Evolutionary conservation across 352 stramenopile species (phyloP).

Genomic region (Phytophthora chlamydospora): DNA sequence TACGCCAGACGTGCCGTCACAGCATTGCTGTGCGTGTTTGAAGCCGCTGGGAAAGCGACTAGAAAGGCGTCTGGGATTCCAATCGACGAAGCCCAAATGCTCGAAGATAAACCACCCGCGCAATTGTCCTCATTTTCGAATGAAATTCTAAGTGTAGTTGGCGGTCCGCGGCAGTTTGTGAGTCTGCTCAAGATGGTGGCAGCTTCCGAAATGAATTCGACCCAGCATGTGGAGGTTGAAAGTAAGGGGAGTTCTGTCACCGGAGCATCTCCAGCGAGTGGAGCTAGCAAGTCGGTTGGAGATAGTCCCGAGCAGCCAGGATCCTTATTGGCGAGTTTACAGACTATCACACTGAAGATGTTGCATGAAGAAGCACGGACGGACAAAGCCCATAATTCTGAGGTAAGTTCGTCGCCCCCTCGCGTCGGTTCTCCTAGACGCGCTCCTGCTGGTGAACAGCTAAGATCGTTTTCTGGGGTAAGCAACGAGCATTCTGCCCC

Average conservation of each 20-base stretch:
- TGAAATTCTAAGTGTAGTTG: slow-evolving; percentile 57
- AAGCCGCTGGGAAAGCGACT: slow-evolving; percentile 10
- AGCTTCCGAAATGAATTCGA: slow-evolving; percentile 77
- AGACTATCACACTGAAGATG: slow-evolving; percentile 58
- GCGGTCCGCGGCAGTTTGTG: slow-evolving; percentile 76
- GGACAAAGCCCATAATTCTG: slow-evolving; percentile 33
- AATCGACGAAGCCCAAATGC: neutral
- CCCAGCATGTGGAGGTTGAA: slow-evolving; percentile 18
- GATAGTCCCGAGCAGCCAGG: slow-evolving; percentile 32
- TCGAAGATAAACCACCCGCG: slow-evolving; percentile 25
- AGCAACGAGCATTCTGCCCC: slow-evolving; percentile 1
- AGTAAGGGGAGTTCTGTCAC: neutral
- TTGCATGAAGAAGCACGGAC: slow-evolving; percentile 60
- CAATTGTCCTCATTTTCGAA: slow-evolving; percentile 29
- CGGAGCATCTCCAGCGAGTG: neutral
- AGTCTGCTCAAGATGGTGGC: slow-evolving; percentile 84
- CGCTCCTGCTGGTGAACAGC: neutral
- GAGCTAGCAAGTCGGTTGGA: slow-evolving; percentile 4
- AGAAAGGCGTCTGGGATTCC: neutral
- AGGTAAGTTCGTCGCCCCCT: slow-evolving; percentile 12
- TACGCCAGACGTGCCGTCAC: slow-evolving; percentile 73
- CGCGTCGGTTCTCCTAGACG: neutral
- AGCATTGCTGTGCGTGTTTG: slow-evolving; percentile 36
- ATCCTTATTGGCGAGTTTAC: slow-evolving; percentile 59
- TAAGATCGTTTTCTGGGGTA: neutral